Evolutionary conservation across 164 flowering plant genomes (phyloP).

Genomic region (Vitis rupestris): DNA sequence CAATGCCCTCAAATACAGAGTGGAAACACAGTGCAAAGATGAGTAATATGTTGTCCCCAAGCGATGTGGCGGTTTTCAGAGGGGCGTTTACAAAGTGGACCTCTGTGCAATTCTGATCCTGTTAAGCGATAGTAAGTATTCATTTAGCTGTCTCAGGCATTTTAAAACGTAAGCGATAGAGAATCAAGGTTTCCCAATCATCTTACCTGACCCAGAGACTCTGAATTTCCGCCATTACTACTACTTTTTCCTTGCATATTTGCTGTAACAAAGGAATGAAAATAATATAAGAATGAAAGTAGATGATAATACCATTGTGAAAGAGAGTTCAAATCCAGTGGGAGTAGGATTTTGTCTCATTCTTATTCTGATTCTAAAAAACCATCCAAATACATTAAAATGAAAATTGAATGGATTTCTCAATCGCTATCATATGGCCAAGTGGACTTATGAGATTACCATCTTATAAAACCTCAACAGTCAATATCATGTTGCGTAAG

Average conservation of each 20-base stretch:
- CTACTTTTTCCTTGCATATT: constrained; percentile 14
- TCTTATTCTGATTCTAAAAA: too few relatives aligned
- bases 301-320: neutral
- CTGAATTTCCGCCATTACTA: constrained; percentile 9
- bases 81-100: constrained; percentile 11
- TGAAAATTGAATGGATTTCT: too few relatives aligned
- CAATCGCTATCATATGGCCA: too few relatives aligned
- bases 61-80: constrained; percentile 30
- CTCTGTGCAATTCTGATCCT: constrained; percentile 17
- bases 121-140: constrained; percentile 8
- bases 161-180: too few relatives aligned
- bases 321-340: too few relatives aligned
- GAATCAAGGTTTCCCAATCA: too few relatives aligned
- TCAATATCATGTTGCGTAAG: too few relatives aligned
- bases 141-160: neutral
- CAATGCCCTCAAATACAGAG: constrained; percentile 78
- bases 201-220: neutral
- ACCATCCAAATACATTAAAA: too few relatives aligned
- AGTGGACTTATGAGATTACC: too few relatives aligned
- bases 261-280: constrained; percentile 20
- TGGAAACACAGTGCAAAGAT: constrained; percentile 70
- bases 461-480: too few relatives aligned
- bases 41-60: constrained; percentile 63
- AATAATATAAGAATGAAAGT: neutral
- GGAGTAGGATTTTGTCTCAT: too few relatives aligned